Evolutionary conservation across 164 flowering plant genomes (phyloP).

Genomic region (Vitis rupestris): DNA sequence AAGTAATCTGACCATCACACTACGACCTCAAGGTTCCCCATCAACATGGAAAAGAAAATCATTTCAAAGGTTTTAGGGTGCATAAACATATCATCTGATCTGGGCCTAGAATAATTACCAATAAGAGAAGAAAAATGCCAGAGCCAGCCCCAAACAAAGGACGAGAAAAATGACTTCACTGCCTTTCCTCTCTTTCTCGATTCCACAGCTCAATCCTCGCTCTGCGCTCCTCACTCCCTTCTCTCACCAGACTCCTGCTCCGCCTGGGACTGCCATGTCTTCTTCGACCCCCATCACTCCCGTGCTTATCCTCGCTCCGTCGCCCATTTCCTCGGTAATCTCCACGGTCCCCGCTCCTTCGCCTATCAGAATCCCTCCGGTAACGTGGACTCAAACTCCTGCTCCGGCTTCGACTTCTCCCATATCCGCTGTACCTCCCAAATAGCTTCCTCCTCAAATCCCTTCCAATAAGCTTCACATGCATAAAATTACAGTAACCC

Average conservation of each 20-base stretch:
- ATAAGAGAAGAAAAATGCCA: constrained; percentile 1
- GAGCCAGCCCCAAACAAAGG: neutral
- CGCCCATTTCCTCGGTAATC: constrained; percentile 34
- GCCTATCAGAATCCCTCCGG: constrained; percentile 34
- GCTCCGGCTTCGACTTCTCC: constrained; percentile 50
- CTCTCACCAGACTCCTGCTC: constrained; percentile 56
- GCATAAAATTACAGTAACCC: constrained; percentile 81
- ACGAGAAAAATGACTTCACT: constrained; percentile 9
- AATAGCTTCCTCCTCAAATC: constrained; percentile 62
- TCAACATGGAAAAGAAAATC: too few species aligned
- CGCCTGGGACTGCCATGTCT: constrained; percentile 28
- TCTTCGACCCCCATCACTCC: constrained; percentile 27
- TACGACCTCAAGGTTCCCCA: too few species aligned
- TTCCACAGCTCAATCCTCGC: constrained; percentile 86
- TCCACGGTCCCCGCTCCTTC: constrained; percentile 30
- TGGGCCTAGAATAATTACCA: constrained; percentile 6
- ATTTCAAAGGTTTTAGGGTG: too few species aligned
- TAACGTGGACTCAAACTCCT: constrained; percentile 44
- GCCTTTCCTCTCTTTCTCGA: constrained; percentile 58
- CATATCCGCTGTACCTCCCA: constrained; percentile 44
- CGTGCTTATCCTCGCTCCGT: constrained; percentile 29
- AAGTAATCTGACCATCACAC: too few species aligned
- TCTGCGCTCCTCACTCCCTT: constrained; percentile 75
- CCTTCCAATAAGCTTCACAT: constrained; percentile 61
- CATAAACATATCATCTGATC: neutral